phyloP scores from a whole-genome alignment of 768 basidiomycete species.

The Naganishia randhawae region DNA sequence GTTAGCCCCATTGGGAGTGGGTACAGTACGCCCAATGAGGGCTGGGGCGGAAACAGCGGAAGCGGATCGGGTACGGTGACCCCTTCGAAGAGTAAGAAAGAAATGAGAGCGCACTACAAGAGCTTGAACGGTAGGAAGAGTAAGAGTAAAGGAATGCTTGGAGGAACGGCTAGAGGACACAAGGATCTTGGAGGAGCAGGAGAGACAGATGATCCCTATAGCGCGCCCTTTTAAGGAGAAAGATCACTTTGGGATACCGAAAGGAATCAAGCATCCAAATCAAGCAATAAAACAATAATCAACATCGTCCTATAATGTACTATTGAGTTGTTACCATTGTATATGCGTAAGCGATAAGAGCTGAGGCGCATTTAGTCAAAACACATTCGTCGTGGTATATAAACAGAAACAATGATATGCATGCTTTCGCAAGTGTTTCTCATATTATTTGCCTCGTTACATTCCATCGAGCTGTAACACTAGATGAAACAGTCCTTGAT shows the following conservation, averaged over 20 bases:
- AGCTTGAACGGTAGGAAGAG: constrained; percentile 80
- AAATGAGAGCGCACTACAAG: constrained; percentile 90
- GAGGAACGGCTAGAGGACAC: constrained; percentile 53
- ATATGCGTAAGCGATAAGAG: not conserved
- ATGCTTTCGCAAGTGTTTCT: too few relatives aligned
- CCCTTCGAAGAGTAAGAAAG: constrained; percentile 65
- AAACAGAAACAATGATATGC: too few relatives aligned
- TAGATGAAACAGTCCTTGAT: too few relatives aligned
- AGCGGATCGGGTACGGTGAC: constrained; percentile 54
- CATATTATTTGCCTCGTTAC: too few relatives aligned
- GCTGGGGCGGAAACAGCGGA: constrained; percentile 27
- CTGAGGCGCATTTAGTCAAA: too few relatives aligned
- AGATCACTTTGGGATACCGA: not conserved
- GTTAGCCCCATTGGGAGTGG: constrained; percentile 28
- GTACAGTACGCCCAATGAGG: constrained; percentile 36
- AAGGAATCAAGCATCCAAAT: not conserved
- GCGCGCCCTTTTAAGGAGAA: constrained; percentile 42
- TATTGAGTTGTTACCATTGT: not conserved
- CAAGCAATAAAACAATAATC: not conserved
- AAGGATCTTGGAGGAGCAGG: constrained; percentile 79
- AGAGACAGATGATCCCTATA: constrained; percentile 49
- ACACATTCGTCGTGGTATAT: too few relatives aligned
- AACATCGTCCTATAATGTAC: not conserved
- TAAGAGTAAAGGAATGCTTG: constrained; percentile 69
- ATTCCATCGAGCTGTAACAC: too few relatives aligned